Conservation (phyloP, 2,329 filamentous ascomycete genomes). For the Fusarium keratoplasticum region DNA sequence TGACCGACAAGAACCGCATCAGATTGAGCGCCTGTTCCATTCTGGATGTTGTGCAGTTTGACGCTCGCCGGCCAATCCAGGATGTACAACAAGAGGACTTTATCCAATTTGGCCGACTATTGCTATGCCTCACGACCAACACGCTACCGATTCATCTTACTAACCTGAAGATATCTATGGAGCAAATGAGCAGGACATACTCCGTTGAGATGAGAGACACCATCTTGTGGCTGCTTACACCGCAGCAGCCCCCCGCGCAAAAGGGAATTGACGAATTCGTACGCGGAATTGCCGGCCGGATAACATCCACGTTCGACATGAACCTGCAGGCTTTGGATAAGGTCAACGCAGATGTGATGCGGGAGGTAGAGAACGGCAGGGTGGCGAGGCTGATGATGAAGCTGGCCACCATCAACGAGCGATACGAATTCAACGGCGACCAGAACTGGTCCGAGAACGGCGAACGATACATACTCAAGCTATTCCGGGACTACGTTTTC, state of each 20-base stretch:
- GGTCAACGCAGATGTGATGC: constrained; percentile 75
- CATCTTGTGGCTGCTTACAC: constrained; percentile 83
- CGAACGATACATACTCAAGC: constrained; percentile 90
- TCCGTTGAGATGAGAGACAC: constrained; percentile 82
- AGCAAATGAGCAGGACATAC: constrained; percentile 81
- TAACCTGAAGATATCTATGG: constrained; percentile 77
- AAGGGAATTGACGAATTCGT: constrained; percentile 87
- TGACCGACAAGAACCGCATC: constrained; percentile 91
- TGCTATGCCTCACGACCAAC: constrained; percentile 84
- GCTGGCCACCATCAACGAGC: constrained; percentile 88
- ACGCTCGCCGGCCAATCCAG: constrained; percentile 72
- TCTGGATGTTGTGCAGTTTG: constrained; percentile 88
- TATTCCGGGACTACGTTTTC: constrained; percentile 97
- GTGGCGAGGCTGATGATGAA: constrained; percentile 84
- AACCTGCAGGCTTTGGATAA: constrained; percentile 84
- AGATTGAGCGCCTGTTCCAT: constrained; percentile 90
- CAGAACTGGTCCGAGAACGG: constrained; percentile 90
- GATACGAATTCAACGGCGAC: constrained; percentile 84
- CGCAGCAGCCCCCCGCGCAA: constrained; percentile 63
- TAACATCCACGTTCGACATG: constrained; percentile 80
- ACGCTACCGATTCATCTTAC: constrained; percentile 64
- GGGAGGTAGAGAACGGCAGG: constrained; percentile 91
- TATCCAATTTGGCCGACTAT: constrained; percentile 82
- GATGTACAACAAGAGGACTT: constrained; percentile 93
- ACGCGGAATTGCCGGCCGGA: constrained; percentile 79